These are phyloP conservation scores for Boechera stricta DNA, from an alignment of 345 rosid genomes.

Conservation along the genomic window DNA sequence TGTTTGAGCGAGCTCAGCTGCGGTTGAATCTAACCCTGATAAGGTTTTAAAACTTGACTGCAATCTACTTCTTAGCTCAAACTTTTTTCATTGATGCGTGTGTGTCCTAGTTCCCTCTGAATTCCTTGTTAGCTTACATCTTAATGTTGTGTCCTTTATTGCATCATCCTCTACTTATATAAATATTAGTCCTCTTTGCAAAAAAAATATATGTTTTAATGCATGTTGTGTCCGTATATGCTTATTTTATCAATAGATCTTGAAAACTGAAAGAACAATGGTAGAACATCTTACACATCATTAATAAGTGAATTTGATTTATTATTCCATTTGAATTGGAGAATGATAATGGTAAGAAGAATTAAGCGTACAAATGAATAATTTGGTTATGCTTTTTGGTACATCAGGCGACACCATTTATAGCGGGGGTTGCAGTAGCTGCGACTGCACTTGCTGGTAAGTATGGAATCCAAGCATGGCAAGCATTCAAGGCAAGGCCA, in stretches of 20 bases:
- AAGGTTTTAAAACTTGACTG: neutral
- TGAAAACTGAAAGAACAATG: neutral
- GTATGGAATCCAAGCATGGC: conserved; percentile 92
- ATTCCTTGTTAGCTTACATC: neutral
- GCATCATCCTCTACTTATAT: neutral
- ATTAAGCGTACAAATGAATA: neutral
- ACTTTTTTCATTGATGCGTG: neutral
- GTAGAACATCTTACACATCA: neutral
- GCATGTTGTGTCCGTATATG: neutral
- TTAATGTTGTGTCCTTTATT: neutral
- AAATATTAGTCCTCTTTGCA: neutral
- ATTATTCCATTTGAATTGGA: neutral
- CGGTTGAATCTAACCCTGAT: neutral
- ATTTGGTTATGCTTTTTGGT: conserved; percentile 23
- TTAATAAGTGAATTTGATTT: neutral
- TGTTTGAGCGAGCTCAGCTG: neutral
- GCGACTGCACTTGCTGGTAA: conserved; percentile 84
- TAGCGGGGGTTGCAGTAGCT: conserved; percentile 85
- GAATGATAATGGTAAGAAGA: neutral
- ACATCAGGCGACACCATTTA: conserved; percentile 73
- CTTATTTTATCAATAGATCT: neutral
- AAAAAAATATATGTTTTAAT: neutral
- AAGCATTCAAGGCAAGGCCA: conserved; percentile 72
- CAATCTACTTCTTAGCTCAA: neutral
- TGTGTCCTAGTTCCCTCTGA: neutral